These are phyloP conservation scores for Escovopsis sp. DNA, from an alignment of 2,329 filamentous ascomycete species.

Conservation along the genomic window DNA sequence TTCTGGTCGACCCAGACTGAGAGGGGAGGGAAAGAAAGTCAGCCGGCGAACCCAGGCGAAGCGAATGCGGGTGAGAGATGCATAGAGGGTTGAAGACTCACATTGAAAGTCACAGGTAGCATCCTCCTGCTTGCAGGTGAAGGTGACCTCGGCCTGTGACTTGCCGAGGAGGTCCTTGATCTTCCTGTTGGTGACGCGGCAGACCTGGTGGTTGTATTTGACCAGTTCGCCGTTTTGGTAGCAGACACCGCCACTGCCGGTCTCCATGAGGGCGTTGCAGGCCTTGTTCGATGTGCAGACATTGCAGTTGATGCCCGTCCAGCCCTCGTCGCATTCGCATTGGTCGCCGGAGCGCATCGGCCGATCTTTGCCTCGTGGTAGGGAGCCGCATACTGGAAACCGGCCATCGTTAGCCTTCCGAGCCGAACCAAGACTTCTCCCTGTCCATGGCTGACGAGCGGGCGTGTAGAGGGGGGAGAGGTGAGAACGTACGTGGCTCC, in stretches of 20 bases:
- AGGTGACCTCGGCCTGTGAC: conserved; percentile 83
- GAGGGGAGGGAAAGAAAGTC: neutral
- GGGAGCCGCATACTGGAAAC: conserved; percentile 62
- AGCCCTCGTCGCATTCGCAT: conserved; percentile 84
- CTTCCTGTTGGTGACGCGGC: conserved; percentile 90
- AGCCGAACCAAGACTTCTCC: no score
- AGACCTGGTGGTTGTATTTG: conserved; percentile 94
- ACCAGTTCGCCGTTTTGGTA: conserved; percentile 83
- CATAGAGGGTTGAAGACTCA: conserved; percentile 24
- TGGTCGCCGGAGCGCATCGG: conserved; percentile 53
- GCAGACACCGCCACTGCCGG: conserved; percentile 69
- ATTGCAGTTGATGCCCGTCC: conserved; percentile 96
- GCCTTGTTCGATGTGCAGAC: conserved; percentile 74
- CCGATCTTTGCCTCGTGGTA: conserved; percentile 66
- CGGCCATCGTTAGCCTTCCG: no score
- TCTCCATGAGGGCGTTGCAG: conserved; percentile 78
- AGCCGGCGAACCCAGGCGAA: conserved; percentile 2
- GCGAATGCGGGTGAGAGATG: neutral
- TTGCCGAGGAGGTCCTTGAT: conserved; percentile 76
- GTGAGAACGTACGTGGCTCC: conserved; percentile 44
- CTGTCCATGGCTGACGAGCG: no score
- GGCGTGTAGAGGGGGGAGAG: neutral
- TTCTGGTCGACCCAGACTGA: conserved; percentile 84
- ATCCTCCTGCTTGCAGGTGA: conserved; percentile 65
- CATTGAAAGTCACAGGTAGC: conserved; percentile 88